These are phyloP conservation scores for Rhizopus microsporus DNA, from an alignment of 371 early-diverging fungal species.

Conservation along the genomic window DNA sequence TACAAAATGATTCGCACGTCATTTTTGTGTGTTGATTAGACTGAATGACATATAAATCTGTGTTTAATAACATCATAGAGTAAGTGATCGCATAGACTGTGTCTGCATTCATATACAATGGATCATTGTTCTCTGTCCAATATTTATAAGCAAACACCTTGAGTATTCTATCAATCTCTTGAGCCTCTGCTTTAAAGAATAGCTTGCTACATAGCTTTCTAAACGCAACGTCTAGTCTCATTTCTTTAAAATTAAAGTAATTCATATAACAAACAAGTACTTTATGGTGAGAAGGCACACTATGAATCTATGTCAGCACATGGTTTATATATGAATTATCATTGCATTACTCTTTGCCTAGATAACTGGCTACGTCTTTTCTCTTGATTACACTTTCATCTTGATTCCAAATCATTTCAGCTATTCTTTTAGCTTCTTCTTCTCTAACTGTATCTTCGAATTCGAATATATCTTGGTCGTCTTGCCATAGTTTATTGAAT, in stretches of 20 bases:
- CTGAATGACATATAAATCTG: conserved; percentile 82
- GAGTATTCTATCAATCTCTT: conserved; percentile 84
- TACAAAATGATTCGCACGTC: conserved; percentile 50
- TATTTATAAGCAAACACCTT: conserved; percentile 75
- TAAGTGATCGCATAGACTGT: conserved; percentile 83
- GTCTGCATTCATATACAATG: conserved; percentile 50
- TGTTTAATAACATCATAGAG: conserved; percentile 86
- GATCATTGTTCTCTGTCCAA: conserved; percentile 66
- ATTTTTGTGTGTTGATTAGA: conserved; percentile 47
- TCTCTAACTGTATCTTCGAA: conserved; percentile 14
- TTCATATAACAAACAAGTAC: conserved; percentile 58
- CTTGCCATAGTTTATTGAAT: conserved; percentile 14
- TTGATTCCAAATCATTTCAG: conserved; percentile 29
- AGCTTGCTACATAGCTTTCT: conserved; percentile 65
- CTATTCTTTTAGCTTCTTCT: background rate
- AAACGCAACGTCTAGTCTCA: conserved; percentile 75
- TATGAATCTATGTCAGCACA: conserved; percentile 7
- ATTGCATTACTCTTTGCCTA: conserved; percentile 33
- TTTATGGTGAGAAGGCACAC: conserved; percentile 42
- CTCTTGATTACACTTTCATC: conserved; percentile 22
- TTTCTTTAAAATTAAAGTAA: conserved; percentile 67
- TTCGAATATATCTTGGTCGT: conserved; percentile 19
- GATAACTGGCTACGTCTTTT: conserved; percentile 31
- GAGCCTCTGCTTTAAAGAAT: conserved; percentile 82
- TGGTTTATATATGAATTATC: background rate